phyloP scores from a whole-genome alignment of 2,329 filamentous ascomycete genomes.

The Fusarium cicatricum region DNA sequence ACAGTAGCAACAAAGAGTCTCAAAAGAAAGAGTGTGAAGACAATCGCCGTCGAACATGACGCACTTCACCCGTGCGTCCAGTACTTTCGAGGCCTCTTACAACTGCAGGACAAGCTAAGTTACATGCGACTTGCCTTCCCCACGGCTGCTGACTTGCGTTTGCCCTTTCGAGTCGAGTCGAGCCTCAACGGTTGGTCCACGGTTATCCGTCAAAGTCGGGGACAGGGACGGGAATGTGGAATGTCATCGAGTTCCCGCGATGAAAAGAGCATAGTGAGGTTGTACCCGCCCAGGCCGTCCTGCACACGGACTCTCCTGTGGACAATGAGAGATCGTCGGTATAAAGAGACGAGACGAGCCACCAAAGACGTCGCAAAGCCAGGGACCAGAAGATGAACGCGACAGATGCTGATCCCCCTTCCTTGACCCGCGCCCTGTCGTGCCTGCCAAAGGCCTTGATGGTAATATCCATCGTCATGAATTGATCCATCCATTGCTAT shows the following conservation, averaged over 20 bases:
- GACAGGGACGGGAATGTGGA: conserved; percentile 34
- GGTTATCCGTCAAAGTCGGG: conserved; percentile 30
- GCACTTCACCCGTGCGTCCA: background rate
- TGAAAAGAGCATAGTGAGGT: conserved; percentile 42
- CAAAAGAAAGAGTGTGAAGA: background rate
- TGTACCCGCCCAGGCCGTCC: conserved; percentile 29
- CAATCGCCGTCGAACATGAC: background rate
- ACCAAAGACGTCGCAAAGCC: conserved; percentile 8
- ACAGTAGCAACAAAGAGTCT: no score
- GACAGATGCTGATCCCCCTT: background rate
- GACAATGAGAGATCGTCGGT: conserved; percentile 35
- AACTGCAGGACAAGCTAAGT: background rate
- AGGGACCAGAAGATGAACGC: background rate
- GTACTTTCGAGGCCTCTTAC: background rate
- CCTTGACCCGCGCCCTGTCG: conserved; percentile 13
- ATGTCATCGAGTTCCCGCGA: conserved; percentile 33
- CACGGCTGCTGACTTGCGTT: conserved; percentile 30
- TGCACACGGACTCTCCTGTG: conserved; percentile 39
- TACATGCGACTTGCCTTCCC: background rate
- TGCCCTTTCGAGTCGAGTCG: conserved; percentile 33
- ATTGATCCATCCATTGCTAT: conserved; percentile 31
- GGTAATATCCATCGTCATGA: conserved; percentile 22
- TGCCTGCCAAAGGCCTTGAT: conserved; percentile 16
- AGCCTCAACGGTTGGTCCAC: conserved; percentile 33
- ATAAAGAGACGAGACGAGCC: conserved; percentile 9